A percentile compares a stretch with the other conserved stretches of the same genome.
Evolutionary conservation across 2,329 filamentous ascomycete species (phyloP).

Genomic region (Neonectria punicea): DNA sequence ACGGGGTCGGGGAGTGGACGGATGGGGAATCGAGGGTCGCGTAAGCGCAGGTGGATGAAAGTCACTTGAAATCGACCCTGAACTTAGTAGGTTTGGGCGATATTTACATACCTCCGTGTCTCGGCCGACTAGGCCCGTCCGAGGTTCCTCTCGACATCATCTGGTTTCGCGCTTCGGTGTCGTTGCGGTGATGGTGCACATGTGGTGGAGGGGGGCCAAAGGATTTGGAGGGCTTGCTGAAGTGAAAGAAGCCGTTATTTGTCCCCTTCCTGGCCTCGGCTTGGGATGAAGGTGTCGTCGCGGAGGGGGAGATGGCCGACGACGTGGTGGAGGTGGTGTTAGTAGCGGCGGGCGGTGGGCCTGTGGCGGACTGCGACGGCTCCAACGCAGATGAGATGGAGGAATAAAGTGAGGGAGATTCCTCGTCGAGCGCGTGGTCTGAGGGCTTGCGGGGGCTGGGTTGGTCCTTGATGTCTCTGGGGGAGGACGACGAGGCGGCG

Average conservation of each 20-base stretch:
- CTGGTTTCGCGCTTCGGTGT: slow-evolving; percentile 51
- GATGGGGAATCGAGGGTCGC: slow-evolving; percentile 15
- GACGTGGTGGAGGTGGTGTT: slow-evolving; percentile 11
- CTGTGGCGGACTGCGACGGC: slow-evolving; percentile 31
- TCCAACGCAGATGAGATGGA: slow-evolving; percentile 43
- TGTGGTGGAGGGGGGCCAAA: slow-evolving; percentile 47
- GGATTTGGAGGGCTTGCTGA: slow-evolving; percentile 58
- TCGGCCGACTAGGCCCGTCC: slow-evolving; percentile 45
- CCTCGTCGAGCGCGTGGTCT: slow-evolving; percentile 40
- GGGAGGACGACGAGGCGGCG: slow-evolving; percentile 17
- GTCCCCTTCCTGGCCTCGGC: slow-evolving; percentile 55
- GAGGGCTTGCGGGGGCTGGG: slow-evolving; percentile 41
- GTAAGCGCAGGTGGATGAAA: slow-evolving; percentile 29
- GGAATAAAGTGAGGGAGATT: slow-evolving; percentile 40
- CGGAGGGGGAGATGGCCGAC: slow-evolving; percentile 7
- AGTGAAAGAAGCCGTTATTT: slow-evolving; percentile 63
- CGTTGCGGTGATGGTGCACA: slow-evolving; percentile 40
- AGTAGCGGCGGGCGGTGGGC: slow-evolving; percentile 34
- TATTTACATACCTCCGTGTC: slow-evolving; percentile 49
- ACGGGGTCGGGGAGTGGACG: slow-evolving; percentile 3
- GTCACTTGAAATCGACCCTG: slow-evolving; percentile 25
- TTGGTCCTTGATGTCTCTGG: slow-evolving; percentile 25
- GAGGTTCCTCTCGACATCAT: slow-evolving; percentile 50
- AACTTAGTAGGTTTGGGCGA: slow-evolving; percentile 28
- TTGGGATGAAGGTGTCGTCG: slow-evolving; percentile 32